These are phyloP conservation scores for Teunomyces panamensis DNA, from an alignment of 805 yeast genomes.

Conservation along the genomic window DNA sequence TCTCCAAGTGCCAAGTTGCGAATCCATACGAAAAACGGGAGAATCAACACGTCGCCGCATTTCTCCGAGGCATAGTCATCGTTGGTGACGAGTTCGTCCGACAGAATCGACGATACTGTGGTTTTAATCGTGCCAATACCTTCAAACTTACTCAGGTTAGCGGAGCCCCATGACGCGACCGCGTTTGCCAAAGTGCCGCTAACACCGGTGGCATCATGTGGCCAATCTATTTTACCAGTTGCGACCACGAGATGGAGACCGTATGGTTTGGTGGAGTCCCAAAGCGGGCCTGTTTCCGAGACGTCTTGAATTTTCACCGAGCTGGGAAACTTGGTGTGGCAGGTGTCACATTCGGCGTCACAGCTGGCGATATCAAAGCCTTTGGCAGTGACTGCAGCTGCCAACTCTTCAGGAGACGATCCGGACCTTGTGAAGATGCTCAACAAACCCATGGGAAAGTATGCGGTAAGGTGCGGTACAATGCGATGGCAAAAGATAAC, in stretches of 20 bases:
- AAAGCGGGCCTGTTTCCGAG: slow-evolving; percentile 44
- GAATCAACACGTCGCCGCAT: slow-evolving; percentile 58
- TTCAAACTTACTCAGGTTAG: slow-evolving; percentile 11
- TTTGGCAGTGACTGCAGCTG: slow-evolving; percentile 5
- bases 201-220: slow-evolving; percentile 59
- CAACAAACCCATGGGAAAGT: slow-evolving; percentile 4
- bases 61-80: slow-evolving; percentile 40
- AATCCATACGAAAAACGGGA: slow-evolving; percentile 77
- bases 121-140: slow-evolving; percentile 42
- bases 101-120: slow-evolving; percentile 53
- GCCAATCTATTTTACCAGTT: slow-evolving; percentile 86
- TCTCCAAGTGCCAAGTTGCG: slow-evolving; percentile 44
- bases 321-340: slow-evolving; percentile 52
- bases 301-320: slow-evolving; percentile 43
- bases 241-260: slow-evolving; percentile 76
- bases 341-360: slow-evolving; percentile 51
- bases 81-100: slow-evolving; percentile 40
- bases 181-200: slow-evolving; percentile 44
- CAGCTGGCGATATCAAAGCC: slow-evolving; percentile 44
- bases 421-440: background rate
- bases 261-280: slow-evolving; percentile 69
- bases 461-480: background rate
- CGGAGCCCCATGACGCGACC: slow-evolving; percentile 37
- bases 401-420: background rate
- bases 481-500: background rate